Evolutionary conservation across 2,329 filamentous ascomycete genomes (phyloP).

Genomic region (Kalaharituber pfeilii): DNA sequence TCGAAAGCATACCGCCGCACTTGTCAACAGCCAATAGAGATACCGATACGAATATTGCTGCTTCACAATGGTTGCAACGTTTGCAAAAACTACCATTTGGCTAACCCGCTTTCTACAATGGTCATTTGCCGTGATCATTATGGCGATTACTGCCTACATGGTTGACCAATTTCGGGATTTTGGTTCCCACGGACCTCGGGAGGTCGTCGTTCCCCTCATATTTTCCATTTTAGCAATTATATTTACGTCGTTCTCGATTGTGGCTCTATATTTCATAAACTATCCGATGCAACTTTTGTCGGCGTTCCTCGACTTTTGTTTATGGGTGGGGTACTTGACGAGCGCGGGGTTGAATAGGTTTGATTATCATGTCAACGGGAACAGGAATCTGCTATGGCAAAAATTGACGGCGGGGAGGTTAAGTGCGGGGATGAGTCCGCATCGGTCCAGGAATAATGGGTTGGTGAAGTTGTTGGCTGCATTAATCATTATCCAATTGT

Average conservation of each 20-base stretch:
- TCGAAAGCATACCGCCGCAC: too few species aligned
- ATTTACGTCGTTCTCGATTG: constrained; percentile 14
- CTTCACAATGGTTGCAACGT: neutral
- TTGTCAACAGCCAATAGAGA: too few species aligned
- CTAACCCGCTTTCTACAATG: constrained; percentile 19
- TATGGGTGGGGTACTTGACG: constrained; percentile 19
- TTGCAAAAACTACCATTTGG: constrained; percentile 11
- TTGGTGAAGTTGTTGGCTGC: constrained; percentile 13
- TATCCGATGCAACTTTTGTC: constrained; percentile 10
- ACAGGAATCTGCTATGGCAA: constrained; percentile 13
- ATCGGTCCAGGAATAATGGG: constrained; percentile 7
- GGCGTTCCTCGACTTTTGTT: constrained; percentile 18
- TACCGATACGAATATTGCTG: too few species aligned
- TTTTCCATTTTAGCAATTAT: constrained; percentile 19
- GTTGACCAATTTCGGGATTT: constrained; percentile 16
- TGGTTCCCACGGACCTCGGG: constrained; percentile 4
- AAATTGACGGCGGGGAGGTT: constrained; percentile 1
- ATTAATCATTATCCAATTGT: constrained; percentile 16
- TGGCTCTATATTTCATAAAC: neutral
- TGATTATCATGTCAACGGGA: constrained; percentile 16
- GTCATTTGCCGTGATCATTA: constrained; percentile 18
- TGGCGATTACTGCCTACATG: constrained; percentile 19
- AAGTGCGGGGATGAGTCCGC: neutral
- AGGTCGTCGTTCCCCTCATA: constrained; percentile 13
- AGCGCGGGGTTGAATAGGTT: constrained; percentile 16